Percentiles rank a stretch among this genome's conserved stretches.
Conservation (phyloP, 202 grass and related monocot genomes). For the Dendrocalamus latiflorus region DNA sequence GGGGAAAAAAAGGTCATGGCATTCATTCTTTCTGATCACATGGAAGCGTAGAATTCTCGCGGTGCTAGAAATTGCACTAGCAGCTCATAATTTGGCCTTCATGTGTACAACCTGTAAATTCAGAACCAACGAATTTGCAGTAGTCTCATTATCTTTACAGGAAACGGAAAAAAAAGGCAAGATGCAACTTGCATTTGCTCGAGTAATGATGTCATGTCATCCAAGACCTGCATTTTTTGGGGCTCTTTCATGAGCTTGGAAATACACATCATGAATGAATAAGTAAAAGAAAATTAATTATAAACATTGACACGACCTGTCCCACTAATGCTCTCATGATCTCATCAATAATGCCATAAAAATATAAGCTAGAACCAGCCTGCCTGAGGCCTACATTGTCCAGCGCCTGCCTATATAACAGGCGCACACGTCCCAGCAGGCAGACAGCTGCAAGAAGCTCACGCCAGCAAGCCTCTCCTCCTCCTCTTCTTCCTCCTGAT, state of each 20-base stretch:
- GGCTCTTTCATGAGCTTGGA: slow-evolving; percentile 11
- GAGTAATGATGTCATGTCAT: background rate
- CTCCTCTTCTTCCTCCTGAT: background rate
- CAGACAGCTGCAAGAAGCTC: slow-evolving; percentile 1
- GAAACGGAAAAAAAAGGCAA: too few relatives aligned
- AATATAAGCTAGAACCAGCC: slow-evolving; percentile 19
- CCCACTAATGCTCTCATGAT: slow-evolving; percentile 25
- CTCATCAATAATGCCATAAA: slow-evolving; percentile 32
- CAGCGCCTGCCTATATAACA: slow-evolving; percentile 31
- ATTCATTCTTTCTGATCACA: too few relatives aligned
- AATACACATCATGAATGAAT: background rate
- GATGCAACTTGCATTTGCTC: too few relatives aligned
- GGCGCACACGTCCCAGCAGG: slow-evolving; percentile 18
- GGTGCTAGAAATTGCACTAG: too few relatives aligned
- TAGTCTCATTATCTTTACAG: too few relatives aligned
- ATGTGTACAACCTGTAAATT: too few relatives aligned
- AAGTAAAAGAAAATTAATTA: background rate
- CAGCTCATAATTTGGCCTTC: too few relatives aligned
- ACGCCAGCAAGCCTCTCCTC: background rate
- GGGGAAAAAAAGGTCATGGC: too few relatives aligned
- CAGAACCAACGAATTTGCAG: too few relatives aligned
- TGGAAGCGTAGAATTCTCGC: too few relatives aligned
- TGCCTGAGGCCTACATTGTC: slow-evolving; percentile 1
- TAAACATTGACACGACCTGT: slow-evolving; percentile 22
- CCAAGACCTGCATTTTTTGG: background rate